Evolutionary conservation across 305 asterid species (phyloP).

Genomic region (Fraxinus platypoda): DNA sequence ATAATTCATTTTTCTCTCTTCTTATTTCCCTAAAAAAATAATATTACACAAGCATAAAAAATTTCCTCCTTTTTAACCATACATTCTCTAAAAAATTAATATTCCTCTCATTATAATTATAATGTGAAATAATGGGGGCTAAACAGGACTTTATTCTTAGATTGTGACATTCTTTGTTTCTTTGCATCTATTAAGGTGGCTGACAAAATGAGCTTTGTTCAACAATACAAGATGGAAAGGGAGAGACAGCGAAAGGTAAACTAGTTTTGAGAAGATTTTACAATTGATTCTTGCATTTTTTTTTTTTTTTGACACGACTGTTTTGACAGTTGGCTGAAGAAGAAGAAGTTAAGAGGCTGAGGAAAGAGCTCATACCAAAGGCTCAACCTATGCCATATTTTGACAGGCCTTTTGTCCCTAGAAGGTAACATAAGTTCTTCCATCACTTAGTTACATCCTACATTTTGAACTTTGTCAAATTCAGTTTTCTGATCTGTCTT

Average conservation of each 20-base stretch:
- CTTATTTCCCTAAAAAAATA: not conserved
- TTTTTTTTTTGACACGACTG: not conserved
- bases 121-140: not conserved
- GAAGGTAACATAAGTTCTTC: conserved; percentile 37
- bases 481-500: not conserved
- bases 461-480: not conserved
- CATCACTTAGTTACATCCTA: not conserved
- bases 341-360: conserved; percentile 75
- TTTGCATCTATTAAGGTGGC: conserved; percentile 48
- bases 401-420: conserved; percentile 83
- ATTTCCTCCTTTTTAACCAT: no score
- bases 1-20: not conserved
- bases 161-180: not conserved
- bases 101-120: not conserved
- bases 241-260: conserved; percentile 77
- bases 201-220: conserved; percentile 54
- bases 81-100: no score
- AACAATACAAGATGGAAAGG: conserved; percentile 67
- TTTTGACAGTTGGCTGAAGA: conserved; percentile 70
- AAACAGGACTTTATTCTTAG: not conserved
- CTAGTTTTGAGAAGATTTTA: not conserved
- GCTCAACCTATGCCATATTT: conserved; percentile 96
- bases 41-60: no score
- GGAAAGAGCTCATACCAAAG: conserved; percentile 82
- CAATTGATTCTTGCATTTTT: not conserved